Evolutionary conservation across 2,329 filamentous ascomycete genomes (phyloP).

Genomic region (Aspergillus transmontanensis): DNA sequence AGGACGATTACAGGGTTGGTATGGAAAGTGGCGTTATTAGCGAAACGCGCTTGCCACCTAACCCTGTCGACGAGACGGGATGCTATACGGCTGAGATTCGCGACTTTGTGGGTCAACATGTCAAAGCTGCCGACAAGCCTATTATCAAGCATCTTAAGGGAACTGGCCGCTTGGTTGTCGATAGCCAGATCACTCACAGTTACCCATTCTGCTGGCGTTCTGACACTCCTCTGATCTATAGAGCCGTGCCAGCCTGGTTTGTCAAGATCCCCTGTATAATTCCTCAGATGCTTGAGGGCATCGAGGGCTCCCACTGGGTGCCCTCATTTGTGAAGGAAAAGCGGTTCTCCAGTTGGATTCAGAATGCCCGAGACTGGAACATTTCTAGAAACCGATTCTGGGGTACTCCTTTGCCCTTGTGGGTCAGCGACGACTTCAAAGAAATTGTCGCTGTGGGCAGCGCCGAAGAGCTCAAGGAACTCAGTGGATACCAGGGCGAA

Average conservation of each 20-base stretch:
- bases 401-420: constrained; percentile 90
- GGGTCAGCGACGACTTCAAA: constrained; percentile 86
- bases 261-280: constrained; percentile 83
- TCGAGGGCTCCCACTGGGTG: constrained; percentile 89
- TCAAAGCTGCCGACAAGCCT: constrained; percentile 88
- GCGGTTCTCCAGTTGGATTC: constrained; percentile 89
- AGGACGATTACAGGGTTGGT: constrained; percentile 90
- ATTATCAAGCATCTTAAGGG: constrained; percentile 89
- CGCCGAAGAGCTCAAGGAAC: constrained; percentile 76
- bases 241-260: constrained; percentile 92
- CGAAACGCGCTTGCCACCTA: constrained; percentile 77
- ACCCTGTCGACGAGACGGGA: constrained; percentile 84
- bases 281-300: constrained; percentile 86
- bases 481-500: constrained; percentile 84
- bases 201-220: constrained; percentile 94
- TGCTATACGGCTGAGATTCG: constrained; percentile 74
- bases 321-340: constrained; percentile 88
- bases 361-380: constrained; percentile 92
- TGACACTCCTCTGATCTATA: constrained; percentile 92
- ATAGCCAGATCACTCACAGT: constrained; percentile 85
- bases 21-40: constrained; percentile 75
- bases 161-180: constrained; percentile 74
- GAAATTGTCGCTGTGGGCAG: constrained; percentile 87
- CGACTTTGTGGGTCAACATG: constrained; percentile 84
- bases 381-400: constrained; percentile 92